Conservation (phyloP, 768 basidiomycete species). For the Kwoniella europaea region DNA sequence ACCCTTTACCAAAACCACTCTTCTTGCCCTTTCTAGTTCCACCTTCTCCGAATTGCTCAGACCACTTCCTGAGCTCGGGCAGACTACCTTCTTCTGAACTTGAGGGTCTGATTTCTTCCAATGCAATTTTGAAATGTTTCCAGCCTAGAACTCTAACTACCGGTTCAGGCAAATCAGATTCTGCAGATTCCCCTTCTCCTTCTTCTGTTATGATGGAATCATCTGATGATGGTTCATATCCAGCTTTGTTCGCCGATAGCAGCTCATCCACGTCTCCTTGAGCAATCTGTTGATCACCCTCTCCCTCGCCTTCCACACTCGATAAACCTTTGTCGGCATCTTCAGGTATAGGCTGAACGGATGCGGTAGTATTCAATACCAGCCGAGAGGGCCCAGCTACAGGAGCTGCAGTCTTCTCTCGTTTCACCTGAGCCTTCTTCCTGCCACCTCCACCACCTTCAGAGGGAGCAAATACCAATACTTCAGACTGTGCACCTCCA, state of each 20-base stretch:
- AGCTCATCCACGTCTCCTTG: slow-evolving; percentile 14
- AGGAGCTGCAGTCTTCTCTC: slow-evolving; percentile 13
- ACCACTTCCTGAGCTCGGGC: slow-evolving; percentile 66
- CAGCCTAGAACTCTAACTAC: slow-evolving; percentile 18
- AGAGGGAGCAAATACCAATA: slow-evolving; percentile 19
- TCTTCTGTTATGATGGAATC: slow-evolving; percentile 2
- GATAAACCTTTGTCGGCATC: not conserved
- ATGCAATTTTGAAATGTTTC: slow-evolving; percentile 79
- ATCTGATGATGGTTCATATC: slow-evolving; percentile 4
- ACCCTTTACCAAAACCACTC: slow-evolving; percentile 84
- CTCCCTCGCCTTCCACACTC: slow-evolving; percentile 14
- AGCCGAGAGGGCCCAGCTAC: slow-evolving; percentile 4
- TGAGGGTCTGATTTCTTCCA: slow-evolving; percentile 88
- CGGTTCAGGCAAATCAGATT: not conserved
- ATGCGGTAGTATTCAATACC: not conserved
- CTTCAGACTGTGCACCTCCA: slow-evolving; percentile 14
- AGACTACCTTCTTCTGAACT: slow-evolving; percentile 68
- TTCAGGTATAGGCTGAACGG: not conserved
- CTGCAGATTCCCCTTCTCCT: not conserved
- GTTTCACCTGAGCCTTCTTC: slow-evolving; percentile 20
- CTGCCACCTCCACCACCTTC: slow-evolving; percentile 18
- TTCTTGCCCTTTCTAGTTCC: slow-evolving; percentile 68
- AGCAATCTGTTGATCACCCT: slow-evolving; percentile 17
- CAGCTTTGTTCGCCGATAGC: slow-evolving; percentile 12
- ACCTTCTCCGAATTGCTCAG: slow-evolving; percentile 92